Percentiles rank a stretch among this genome's conserved stretches.
Evolutionary conservation across 352 stramenopile species (phyloP).

Genomic region (Blastocystis hominis): DNA sequence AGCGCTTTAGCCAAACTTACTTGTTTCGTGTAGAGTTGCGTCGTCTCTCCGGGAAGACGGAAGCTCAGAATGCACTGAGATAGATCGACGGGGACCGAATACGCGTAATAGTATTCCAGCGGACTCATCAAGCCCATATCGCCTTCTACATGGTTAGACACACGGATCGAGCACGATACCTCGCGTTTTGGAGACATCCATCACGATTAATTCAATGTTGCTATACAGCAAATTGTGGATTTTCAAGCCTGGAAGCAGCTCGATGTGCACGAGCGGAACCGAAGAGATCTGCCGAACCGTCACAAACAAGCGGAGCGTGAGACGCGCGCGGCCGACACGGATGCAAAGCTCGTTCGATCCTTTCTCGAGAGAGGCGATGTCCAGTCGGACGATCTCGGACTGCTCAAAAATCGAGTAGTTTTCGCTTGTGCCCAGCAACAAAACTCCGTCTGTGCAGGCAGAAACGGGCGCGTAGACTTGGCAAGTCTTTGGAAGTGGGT

Average conservation of each 20-base stretch:
- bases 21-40: neutral
- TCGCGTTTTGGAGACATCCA: neutral
- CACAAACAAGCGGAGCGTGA: neutral
- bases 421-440: neutral
- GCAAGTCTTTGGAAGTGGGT: neutral
- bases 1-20: neutral
- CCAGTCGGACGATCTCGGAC: neutral
- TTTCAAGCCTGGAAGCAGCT: slow-evolving; percentile 1
- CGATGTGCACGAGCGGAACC: neutral
- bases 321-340: neutral
- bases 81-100: neutral
- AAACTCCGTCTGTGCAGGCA: neutral
- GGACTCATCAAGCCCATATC: neutral
- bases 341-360: neutral
- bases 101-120: neutral
- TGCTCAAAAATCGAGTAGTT: slow-evolving; percentile 27
- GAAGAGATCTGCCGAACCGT: neutral
- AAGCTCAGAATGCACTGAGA: neutral
- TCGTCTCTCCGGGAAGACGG: neutral
- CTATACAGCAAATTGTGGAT: slow-evolving; percentile 15
- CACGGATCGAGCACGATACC: neutral
- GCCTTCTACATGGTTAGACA: neutral
- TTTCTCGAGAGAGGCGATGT: neutral
- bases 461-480: neutral
- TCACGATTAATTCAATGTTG: neutral